A percentile compares a stretch with the other conserved stretches of the same genome.
Conservation (phyloP, 2,329 filamentous ascomycete species). For the Dryadomyces sulphureus region DNA sequence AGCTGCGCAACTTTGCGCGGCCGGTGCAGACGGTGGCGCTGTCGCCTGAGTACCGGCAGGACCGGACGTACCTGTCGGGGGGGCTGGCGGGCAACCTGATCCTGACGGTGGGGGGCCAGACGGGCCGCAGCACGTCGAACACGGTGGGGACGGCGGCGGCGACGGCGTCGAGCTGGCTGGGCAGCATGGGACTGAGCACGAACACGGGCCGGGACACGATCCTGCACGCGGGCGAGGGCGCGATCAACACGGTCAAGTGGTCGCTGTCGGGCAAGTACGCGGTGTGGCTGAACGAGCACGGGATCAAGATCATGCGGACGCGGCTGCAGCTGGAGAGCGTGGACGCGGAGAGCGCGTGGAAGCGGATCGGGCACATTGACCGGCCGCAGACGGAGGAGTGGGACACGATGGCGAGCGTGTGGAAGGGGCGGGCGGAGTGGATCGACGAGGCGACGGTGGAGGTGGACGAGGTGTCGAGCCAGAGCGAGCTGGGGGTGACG, state of each 20-base stretch:
- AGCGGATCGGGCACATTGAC: conserved; percentile 82
- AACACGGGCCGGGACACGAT: conserved; percentile 74
- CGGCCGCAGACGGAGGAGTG: conserved; percentile 74
- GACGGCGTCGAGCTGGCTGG: conserved; percentile 79
- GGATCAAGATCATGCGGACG: conserved; percentile 94
- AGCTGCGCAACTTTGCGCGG: conserved; percentile 81
- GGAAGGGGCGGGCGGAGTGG: conserved; percentile 89
- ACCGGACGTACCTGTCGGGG: conserved; percentile 80
- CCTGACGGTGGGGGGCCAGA: conserved; percentile 65
- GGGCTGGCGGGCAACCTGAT: conserved; percentile 79
- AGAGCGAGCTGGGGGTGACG: conserved; percentile 17
- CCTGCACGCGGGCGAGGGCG: conserved; percentile 81
- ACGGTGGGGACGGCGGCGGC: conserved; percentile 73
- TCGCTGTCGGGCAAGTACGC: conserved; percentile 85
- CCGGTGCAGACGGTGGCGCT: conserved; percentile 84
- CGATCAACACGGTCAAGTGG: conserved; percentile 87
- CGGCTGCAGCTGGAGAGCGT: conserved; percentile 64
- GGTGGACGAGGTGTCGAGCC: conserved; percentile 43
- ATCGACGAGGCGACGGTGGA: conserved; percentile 75
- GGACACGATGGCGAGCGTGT: conserved; percentile 93
- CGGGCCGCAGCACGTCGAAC: conserved; percentile 74
- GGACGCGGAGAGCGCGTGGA: conserved; percentile 79
- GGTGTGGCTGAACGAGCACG: conserved; percentile 90
- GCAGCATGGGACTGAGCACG: conserved; percentile 65
- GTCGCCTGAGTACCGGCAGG: conserved; percentile 88